phyloP scores from a whole-genome alignment of 345 rosid species.

The Euphorbia tirucalli region DNA sequence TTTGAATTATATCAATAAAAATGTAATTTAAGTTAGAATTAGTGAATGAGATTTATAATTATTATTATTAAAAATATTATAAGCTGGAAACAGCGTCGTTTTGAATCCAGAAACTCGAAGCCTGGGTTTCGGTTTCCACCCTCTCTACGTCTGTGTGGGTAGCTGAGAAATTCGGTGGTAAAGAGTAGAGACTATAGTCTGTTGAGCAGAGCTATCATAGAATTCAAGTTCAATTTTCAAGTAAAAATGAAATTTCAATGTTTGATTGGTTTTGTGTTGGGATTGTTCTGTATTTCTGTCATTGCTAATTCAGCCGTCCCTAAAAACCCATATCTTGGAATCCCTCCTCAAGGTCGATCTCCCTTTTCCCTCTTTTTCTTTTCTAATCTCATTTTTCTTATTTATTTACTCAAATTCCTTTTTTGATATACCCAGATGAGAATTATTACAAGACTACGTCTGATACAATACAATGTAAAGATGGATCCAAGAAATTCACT shows the following conservation, averaged over 20 bases:
- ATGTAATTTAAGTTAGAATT: no score
- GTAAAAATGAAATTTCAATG: constrained; percentile 37
- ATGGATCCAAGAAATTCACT: constrained; percentile 75
- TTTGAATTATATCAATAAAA: no score
- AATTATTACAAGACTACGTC: constrained; percentile 65
- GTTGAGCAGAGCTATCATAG: neutral
- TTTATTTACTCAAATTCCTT: neutral
- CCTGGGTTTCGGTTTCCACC: neutral
- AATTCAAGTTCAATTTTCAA: neutral
- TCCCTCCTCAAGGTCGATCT: constrained; percentile 74
- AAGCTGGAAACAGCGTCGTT: neutral
- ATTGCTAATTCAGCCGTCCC: constrained; percentile 44
- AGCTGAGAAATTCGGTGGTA: neutral
- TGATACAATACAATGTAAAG: constrained; percentile 60
- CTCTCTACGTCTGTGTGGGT: neutral
- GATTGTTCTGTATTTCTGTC: constrained; percentile 28
- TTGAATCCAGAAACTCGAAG: neutral
- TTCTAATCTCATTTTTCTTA: neutral
- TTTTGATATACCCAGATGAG: constrained; percentile 50
- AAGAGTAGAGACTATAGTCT: neutral
- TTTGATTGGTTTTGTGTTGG: constrained; percentile 19
- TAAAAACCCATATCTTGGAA: constrained; percentile 64
- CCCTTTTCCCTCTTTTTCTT: neutral
- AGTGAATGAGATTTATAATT: no score
- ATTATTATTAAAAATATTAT: no score